A percentile compares a stretch with the other conserved stretches of the same genome.
These are phyloP conservation scores for Phaffia rhodozyma DNA, from an alignment of 1,284 basidiomycete genomes.

Conservation along the genomic window DNA sequence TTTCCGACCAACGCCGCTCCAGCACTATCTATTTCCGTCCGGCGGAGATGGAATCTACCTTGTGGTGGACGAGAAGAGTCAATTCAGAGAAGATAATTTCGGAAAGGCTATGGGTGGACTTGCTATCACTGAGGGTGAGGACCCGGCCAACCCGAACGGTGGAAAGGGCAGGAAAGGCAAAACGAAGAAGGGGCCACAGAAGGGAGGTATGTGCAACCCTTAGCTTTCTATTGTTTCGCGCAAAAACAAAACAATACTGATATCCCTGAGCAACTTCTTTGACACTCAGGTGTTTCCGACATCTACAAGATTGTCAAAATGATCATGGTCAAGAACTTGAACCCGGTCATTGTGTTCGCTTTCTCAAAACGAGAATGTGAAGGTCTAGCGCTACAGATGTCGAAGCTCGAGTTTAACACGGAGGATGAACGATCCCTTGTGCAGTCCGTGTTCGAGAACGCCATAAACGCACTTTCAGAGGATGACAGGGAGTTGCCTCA, in stretches of 20 bases:
- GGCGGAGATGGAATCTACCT: conserved; percentile 95
- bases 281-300: conserved; percentile 61
- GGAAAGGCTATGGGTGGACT: conserved; percentile 94
- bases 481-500: conserved; percentile 88
- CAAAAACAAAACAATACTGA: not conserved
- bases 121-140: conserved; percentile 74
- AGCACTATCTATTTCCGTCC: conserved; percentile 95
- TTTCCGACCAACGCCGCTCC: conserved; percentile 93
- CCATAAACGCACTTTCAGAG: conserved; percentile 74
- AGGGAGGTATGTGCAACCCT: conserved; percentile 46
- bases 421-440: conserved; percentile 87
- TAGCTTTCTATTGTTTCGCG: not conserved
- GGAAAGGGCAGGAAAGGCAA: conserved; percentile 82
- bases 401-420: conserved; percentile 92
- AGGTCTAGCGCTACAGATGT: conserved; percentile 75
- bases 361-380: conserved; percentile 99
- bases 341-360: conserved; percentile 97
- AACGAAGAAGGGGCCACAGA: conserved; percentile 76
- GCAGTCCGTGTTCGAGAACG: conserved; percentile 83
- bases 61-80: conserved; percentile 93
- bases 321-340: conserved; percentile 97
- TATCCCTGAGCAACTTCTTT: not conserved
- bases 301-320: conserved; percentile 98
- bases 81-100: conserved; percentile 96
- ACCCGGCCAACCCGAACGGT: conserved; percentile 68